Percentiles rank a stretch among this genome's conserved stretches.
Evolutionary conservation across 2,329 filamentous ascomycete species (phyloP).

Genomic region (Cryphonectria carpinicola): DNA sequence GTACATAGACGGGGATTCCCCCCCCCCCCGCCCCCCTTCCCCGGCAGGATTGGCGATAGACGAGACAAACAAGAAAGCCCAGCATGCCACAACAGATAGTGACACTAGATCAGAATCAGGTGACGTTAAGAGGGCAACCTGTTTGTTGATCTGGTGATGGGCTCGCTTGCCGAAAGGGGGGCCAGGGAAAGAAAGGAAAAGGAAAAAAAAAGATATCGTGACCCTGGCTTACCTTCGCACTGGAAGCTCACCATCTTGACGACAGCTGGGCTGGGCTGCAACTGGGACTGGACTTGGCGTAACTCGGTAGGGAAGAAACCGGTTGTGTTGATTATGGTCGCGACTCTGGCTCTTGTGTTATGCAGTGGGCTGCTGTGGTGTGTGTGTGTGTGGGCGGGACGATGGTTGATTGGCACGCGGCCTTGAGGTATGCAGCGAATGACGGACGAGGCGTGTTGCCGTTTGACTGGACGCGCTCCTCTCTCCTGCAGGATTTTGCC

Average conservation of each 20-base stretch:
- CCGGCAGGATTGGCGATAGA: constrained; percentile 12
- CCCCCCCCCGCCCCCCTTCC: no score
- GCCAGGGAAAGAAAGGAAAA: not conserved
- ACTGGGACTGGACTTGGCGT: not conserved
- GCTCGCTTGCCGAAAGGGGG: not conserved
- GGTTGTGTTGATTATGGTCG: constrained; percentile 12
- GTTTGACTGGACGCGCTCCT: constrained; percentile 25
- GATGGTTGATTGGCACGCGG: constrained; percentile 28
- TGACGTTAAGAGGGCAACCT: constrained; percentile 11
- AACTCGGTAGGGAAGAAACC: not conserved
- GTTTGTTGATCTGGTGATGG: constrained; percentile 23
- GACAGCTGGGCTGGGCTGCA: not conserved
- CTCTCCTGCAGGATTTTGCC: constrained; percentile 19
- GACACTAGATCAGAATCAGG: constrained; percentile 23
- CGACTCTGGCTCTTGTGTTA: constrained; percentile 13
- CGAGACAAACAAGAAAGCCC: constrained; percentile 20
- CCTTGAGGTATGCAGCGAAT: constrained; percentile 22
- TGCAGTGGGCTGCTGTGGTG: constrained; percentile 14
- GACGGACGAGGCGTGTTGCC: constrained; percentile 27
- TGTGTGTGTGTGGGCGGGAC: constrained; percentile 15
- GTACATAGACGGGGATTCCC: not conserved
- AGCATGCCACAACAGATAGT: constrained; percentile 18
- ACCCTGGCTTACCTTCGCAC: constrained; percentile 26
- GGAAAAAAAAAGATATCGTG: not conserved
- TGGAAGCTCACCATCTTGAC: constrained; percentile 29